phyloP scores from a whole-genome alignment of 106 monocot genomes.

The Phalaenopsis aphrodite region DNA sequence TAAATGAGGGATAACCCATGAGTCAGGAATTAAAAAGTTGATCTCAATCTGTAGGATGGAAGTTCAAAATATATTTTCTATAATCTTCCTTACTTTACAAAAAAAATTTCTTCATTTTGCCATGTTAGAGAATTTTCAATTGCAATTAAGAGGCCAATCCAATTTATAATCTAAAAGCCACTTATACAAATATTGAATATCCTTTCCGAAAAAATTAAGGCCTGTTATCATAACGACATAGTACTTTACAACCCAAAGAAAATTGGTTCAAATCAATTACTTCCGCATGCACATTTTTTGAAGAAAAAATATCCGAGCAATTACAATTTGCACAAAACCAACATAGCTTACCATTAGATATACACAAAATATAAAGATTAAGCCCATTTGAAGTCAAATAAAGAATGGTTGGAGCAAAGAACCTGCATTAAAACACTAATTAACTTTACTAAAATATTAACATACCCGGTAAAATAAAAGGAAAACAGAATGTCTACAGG shows the following conservation, averaged over 20 bases:
- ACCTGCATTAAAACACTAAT: constrained; percentile 7
- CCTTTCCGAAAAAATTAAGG: no score
- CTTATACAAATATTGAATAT: no score
- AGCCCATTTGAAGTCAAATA: constrained; percentile 5
- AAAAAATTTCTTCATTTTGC: no score
- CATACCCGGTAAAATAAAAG: not conserved
- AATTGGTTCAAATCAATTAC: not conserved
- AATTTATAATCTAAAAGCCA: no score
- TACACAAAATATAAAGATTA: constrained; percentile 7
- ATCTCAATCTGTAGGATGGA: no score
- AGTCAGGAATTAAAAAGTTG: no score
- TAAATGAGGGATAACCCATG: no score
- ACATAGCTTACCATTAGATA: constrained; percentile 3
- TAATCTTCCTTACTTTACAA: no score
- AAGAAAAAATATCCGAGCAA: not conserved
- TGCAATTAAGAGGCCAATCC: no score
- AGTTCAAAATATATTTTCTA: no score
- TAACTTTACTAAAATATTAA: not conserved
- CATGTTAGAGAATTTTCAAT: no score
- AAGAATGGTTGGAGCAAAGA: constrained; percentile 11
- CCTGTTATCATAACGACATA: not conserved
- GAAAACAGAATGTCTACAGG: not conserved
- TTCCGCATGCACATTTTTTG: not conserved
- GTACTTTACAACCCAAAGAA: not conserved
- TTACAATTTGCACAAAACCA: not conserved